Evolutionary conservation across 805 yeast species (phyloP).

Genomic region (Candida coquimbonensis): DNA sequence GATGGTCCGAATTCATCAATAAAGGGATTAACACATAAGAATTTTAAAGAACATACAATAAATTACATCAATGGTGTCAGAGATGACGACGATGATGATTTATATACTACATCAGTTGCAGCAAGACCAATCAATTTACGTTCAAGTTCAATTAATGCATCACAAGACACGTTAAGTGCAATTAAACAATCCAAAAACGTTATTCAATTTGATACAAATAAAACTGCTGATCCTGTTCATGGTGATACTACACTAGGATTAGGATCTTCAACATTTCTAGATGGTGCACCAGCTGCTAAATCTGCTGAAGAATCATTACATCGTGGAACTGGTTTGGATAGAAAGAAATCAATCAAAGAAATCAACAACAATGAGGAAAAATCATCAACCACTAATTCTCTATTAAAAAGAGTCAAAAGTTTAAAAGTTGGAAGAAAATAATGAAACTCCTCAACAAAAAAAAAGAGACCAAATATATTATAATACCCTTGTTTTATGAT

Average conservation of each 20-base stretch:
- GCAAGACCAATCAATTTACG: conserved; percentile 17
- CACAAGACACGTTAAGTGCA: conserved; percentile 18
- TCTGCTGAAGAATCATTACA: conserved; percentile 34
- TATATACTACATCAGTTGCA: conserved; percentile 19
- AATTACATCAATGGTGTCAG: conserved; percentile 73
- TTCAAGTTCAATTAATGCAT: too few relatives aligned
- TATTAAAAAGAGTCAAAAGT: conserved; percentile 82
- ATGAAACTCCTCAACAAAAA: too few relatives aligned
- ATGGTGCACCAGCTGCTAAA: conserved; percentile 87
- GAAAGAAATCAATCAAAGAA: conserved; percentile 81
- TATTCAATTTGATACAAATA: conserved; percentile 63
- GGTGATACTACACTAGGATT: conserved; percentile 84
- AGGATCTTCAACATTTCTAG: conserved; percentile 87
- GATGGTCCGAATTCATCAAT: conserved; percentile 92
- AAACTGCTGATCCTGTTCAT: conserved; percentile 66
- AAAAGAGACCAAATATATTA: background rate
- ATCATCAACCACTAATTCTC: conserved; percentile 33
- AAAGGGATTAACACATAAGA: conserved; percentile 56
- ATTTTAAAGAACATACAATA: conserved; percentile 53
- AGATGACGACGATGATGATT: conserved; percentile 44
- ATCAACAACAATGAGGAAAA: conserved; percentile 15
- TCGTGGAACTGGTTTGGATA: conserved; percentile 43
- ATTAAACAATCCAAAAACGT: conserved; percentile 48
- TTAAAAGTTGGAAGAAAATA: conserved; percentile 60
- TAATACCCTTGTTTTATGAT: background rate